phyloP scores from a whole-genome alignment of 257 asterid species.

The Solanum pinnatisectum region DNA sequence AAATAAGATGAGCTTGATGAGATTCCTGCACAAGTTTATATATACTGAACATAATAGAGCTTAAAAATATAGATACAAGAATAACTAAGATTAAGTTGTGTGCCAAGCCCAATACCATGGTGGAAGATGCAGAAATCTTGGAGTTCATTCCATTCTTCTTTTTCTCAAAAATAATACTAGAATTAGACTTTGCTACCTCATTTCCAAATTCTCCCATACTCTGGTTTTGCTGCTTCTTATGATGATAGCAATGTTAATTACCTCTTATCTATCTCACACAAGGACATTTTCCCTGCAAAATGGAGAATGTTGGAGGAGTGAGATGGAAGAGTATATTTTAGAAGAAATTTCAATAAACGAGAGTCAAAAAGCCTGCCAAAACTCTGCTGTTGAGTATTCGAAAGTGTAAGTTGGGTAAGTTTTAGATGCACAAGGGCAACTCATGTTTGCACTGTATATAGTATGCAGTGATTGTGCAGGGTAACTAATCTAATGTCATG shows the following conservation, averaged over 20 bases:
- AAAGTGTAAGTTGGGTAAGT: background rate
- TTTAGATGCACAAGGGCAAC: background rate
- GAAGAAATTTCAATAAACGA: background rate
- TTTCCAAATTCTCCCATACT: slow-evolving; percentile 41
- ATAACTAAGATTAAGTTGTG: background rate
- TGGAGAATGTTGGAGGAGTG: background rate
- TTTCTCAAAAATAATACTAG: slow-evolving; percentile 15
- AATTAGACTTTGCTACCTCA: slow-evolving; percentile 16
- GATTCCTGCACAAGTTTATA: slow-evolving; percentile 36
- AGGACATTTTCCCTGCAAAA: background rate
- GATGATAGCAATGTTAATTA: background rate
- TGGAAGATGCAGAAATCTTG: slow-evolving; percentile 26
- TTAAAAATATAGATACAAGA: background rate
- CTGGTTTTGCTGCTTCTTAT: background rate
- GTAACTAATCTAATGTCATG: background rate
- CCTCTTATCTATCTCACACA: background rate
- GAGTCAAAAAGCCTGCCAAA: background rate
- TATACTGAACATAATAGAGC: background rate
- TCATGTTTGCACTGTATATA: background rate
- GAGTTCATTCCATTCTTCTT: slow-evolving; percentile 32
- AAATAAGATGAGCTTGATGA: slow-evolving; percentile 7
- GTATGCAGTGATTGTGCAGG: background rate
- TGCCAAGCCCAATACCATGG: slow-evolving; percentile 21
- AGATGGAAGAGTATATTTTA: background rate
- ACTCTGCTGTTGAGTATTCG: background rate